Evolutionary conservation across 2,329 filamentous ascomycete species (phyloP).

Genomic region (Colletotrichum tofieldiae): DNA sequence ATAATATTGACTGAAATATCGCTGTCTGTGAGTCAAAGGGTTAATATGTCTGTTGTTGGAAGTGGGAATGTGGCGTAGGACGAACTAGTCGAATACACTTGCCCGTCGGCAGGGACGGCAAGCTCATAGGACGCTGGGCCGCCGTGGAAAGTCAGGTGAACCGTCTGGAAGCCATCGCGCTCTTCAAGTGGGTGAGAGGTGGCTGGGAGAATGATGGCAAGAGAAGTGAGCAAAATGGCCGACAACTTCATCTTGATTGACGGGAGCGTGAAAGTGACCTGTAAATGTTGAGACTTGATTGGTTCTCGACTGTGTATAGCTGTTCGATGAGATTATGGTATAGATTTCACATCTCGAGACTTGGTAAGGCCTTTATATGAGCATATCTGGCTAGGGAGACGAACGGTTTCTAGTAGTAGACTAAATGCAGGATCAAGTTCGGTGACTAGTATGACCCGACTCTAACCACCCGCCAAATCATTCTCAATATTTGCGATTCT

Average conservation of each 20-base stretch:
- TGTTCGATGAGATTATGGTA: neutral
- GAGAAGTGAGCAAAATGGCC: constrained; percentile 17
- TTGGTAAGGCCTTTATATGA: neutral
- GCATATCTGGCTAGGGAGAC: neutral
- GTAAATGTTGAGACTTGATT: neutral
- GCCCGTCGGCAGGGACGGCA: constrained; percentile 60
- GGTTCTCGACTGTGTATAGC: too few relatives aligned
- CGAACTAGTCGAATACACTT: constrained; percentile 55
- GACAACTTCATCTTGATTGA: constrained; percentile 45
- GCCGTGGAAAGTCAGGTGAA: constrained; percentile 62
- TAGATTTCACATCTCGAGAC: neutral
- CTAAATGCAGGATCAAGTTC: neutral
- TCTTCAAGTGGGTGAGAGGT: constrained; percentile 45
- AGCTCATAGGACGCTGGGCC: constrained; percentile 60
- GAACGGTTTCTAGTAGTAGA: too few relatives aligned
- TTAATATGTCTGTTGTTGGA: neutral
- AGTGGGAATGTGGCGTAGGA: neutral
- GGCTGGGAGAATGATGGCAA: constrained; percentile 34
- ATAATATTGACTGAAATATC: constrained; percentile 57
- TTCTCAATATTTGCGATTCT: neutral
- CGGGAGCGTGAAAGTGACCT: neutral
- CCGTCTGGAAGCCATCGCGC: constrained; percentile 53
- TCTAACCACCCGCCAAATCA: neutral
- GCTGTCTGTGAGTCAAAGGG: constrained; percentile 52
- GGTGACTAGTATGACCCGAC: neutral